Conservation (phyloP, 441 rosid species). For the Raphanus hybrid region DNA sequence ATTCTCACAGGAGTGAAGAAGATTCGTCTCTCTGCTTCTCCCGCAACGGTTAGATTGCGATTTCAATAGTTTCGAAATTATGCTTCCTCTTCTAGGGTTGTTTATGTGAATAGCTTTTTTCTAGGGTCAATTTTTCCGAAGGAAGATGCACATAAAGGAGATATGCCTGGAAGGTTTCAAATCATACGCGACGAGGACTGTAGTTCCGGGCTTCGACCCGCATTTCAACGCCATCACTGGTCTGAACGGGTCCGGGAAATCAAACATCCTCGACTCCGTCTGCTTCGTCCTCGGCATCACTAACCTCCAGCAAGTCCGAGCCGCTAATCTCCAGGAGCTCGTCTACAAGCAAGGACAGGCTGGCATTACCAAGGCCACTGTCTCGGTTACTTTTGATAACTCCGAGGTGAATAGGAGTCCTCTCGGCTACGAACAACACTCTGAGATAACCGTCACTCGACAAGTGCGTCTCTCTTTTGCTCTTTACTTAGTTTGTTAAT, state of each 20-base stretch:
- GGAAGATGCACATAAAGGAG: conserved; percentile 80
- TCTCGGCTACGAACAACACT: conserved; percentile 87
- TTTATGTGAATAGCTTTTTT: conserved; percentile 18
- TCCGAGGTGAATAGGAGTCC: conserved; percentile 79
- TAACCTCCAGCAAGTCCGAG: conserved; percentile 97
- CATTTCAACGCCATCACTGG: conserved; percentile 97
- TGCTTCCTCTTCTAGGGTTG: conserved; percentile 8
- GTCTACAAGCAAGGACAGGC: conserved; percentile 99
- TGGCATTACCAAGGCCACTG: conserved; percentile 96
- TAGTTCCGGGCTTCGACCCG: conserved; percentile 89
- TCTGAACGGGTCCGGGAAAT: conserved; percentile 93
- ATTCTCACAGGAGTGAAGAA: not conserved
- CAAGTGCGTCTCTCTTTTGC: conserved; percentile 55
- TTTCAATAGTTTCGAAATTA: not conserved
- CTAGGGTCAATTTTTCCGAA: conserved; percentile 1
- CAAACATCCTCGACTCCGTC: conserved; percentile 93
- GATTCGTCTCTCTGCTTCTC: conserved; percentile 20
- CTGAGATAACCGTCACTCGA: conserved; percentile 90
- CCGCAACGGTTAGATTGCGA: conserved; percentile 20
- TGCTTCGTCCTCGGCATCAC: conserved; percentile 97
- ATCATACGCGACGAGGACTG: conserved; percentile 92
- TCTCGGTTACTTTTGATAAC: conserved; percentile 85
- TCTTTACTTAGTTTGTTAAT: not conserved
- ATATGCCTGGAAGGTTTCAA: conserved; percentile 93
- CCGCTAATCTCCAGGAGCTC: conserved; percentile 94